Evolutionary conservation across 2,329 filamentous ascomycete species (phyloP), one percentile per base, ranked within the genome.

Genomic region (Fusarium albosuccineum): DNA sequence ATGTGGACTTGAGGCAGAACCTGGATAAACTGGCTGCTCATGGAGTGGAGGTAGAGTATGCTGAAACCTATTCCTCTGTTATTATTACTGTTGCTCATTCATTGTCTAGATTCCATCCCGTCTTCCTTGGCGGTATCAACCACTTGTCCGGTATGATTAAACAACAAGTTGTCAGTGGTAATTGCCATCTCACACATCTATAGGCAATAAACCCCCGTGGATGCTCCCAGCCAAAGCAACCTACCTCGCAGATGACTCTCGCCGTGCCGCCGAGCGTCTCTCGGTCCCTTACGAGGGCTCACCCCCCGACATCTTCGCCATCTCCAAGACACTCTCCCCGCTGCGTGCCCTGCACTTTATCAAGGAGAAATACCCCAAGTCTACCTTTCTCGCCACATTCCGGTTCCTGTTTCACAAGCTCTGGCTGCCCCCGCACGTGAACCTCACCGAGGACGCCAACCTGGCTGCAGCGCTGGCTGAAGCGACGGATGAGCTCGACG

Each of bases 141-240:
- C 80, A 82, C 36, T 83, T 81, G 17, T 85, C 85, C 44, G 87
- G 87, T 89, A 78, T 36, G 60, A 29, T 40, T 33, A 10, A 5
- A 14, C 30, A 16, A 30, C 4, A n/a, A 14, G 11, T 3, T 22
- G 9, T 26, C 45, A 11, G 14, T 11, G 4, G 22, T 13, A 22
- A 41, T 17, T n/a, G 14, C 10, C 16, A 16, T 40, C 66, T 71
- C 9, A 67, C 41, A 57, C 17, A 17, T 37, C 33, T 13, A n/a
- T 1, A 87, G 90, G 91, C 50, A 95, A 96, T 77, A 87, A 87
- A 67, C 92, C 92, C 0, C 92, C 92, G 1, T 94, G 91, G 90
- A 82, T 82, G 0, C 81, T 92, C 30, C 86, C 89, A 2, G 88
- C 87, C 42, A 94, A 94, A 81, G 89, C 85, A 22, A 76, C 73